phyloP scores from a whole-genome alignment of 2,329 filamentous ascomycete species.

The Bipolaris zeicola region DNA sequence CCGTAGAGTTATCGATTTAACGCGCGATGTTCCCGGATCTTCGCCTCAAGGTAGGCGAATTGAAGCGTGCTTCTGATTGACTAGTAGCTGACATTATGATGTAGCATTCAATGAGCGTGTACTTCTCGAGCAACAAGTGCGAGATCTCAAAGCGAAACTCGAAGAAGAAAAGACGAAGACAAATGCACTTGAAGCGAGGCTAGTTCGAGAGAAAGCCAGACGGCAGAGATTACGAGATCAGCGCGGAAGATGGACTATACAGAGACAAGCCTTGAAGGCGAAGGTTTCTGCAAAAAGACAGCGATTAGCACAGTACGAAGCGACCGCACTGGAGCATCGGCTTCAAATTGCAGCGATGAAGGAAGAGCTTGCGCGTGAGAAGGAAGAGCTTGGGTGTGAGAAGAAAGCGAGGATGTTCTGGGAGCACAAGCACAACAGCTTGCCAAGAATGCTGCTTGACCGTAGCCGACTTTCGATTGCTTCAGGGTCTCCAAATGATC shows the following conservation, averaged over 20 bases:
- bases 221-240: neutral
- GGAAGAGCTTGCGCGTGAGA: neutral
- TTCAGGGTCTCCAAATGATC: neutral
- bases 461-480: too few species aligned
- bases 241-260: neutral
- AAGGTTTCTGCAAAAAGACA: neutral
- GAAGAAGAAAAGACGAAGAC: neutral
- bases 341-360: too few species aligned
- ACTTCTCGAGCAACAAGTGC: neutral
- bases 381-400: neutral
- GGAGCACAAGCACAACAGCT: neutral
- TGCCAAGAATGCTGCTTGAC: too few species aligned
- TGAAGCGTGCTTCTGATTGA: neutral
- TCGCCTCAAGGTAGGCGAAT: neutral
- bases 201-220: neutral
- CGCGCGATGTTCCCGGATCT: neutral
- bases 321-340: neutral
- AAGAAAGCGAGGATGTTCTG: neutral
- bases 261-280: neutral
- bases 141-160: neutral
- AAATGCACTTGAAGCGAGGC: neutral
- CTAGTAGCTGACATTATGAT: neutral
- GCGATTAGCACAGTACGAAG: neutral
- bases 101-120: neutral
- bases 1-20: neutral